Evolutionary conservation across 2,329 filamentous ascomycete genomes (phyloP).

Genomic region (Diaporthe ampelina): DNA sequence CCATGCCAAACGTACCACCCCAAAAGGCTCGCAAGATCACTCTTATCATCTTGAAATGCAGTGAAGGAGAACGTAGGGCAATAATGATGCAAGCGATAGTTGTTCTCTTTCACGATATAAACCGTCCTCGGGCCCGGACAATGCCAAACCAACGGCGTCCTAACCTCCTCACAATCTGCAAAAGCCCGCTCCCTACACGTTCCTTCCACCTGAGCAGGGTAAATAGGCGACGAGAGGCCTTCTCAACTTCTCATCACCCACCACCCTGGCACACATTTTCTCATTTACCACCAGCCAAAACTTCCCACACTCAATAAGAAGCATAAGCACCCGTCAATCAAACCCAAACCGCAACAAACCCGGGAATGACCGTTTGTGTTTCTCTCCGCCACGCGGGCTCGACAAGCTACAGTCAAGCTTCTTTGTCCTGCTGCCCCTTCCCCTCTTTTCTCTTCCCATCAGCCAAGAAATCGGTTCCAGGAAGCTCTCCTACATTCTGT

Average conservation of each 20-base stretch:
- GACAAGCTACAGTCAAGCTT: not conserved
- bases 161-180: slow-evolving; percentile 26
- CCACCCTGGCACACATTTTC: not conserved
- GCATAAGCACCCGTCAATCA: slow-evolving; percentile 27
- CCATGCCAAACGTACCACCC: too few relatives aligned
- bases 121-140: not conserved
- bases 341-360: slow-evolving; percentile 21
- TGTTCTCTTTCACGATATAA: slow-evolving; percentile 12
- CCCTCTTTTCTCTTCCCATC: slow-evolving; percentile 25
- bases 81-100: not conserved
- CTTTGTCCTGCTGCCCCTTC: not conserved
- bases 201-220: not conserved
- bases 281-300: not conserved
- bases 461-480: slow-evolving; percentile 12
- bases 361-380: slow-evolving; percentile 25
- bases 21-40: not conserved
- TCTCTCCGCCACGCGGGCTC: not conserved
- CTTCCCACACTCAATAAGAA: slow-evolving; percentile 6
- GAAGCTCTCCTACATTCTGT: not conserved
- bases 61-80: not conserved
- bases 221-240: not conserved
- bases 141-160: slow-evolving; percentile 19
- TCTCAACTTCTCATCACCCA: not conserved
- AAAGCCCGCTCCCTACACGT: slow-evolving; percentile 18
- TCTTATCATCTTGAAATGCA: not conserved